These are phyloP conservation scores for Hemerocallis citrina DNA, from an alignment of 106 monocot genomes.

Conservation along the genomic window DNA sequence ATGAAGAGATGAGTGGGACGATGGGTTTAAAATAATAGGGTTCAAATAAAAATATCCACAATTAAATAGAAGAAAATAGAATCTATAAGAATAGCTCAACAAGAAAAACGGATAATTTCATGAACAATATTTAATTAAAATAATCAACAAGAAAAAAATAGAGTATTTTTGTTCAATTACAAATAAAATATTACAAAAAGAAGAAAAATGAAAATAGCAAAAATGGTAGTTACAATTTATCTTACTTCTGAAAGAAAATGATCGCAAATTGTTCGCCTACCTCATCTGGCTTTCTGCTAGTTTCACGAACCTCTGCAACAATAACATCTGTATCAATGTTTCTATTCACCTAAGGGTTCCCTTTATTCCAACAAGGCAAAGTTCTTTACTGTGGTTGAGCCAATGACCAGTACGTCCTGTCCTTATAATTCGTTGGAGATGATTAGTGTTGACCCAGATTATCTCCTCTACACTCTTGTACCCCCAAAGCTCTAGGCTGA, in stretches of 20 bases:
- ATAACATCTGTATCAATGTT: slow-evolving; percentile 99
- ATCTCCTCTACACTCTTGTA: slow-evolving; percentile 98
- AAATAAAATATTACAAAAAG: too few relatives aligned
- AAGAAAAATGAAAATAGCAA: too few relatives aligned
- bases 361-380: slow-evolving; percentile 99
- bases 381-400: slow-evolving; percentile 99
- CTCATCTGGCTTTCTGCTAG: slow-evolving; percentile 97
- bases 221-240: too few relatives aligned
- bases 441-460: slow-evolving; percentile 99
- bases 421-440: slow-evolving; percentile 94
- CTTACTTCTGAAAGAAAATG: not conserved
- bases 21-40: too few relatives aligned
- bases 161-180: too few relatives aligned
- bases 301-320: slow-evolving; percentile 99
- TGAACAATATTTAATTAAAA: too few relatives aligned
- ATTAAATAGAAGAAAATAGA: too few relatives aligned
- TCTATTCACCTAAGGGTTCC: slow-evolving; percentile 80
- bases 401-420: slow-evolving; percentile 98
- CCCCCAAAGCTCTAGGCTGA: slow-evolving; percentile 93
- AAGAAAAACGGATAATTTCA: too few relatives aligned
- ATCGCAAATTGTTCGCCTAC: slow-evolving; percentile 14
- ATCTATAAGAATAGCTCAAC: too few relatives aligned
- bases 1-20: too few relatives aligned
- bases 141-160: too few relatives aligned
- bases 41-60: too few relatives aligned